phyloP scores from a whole-genome alignment of 2,329 filamentous ascomycete species.

The Botrytis pseudocinerea region DNA sequence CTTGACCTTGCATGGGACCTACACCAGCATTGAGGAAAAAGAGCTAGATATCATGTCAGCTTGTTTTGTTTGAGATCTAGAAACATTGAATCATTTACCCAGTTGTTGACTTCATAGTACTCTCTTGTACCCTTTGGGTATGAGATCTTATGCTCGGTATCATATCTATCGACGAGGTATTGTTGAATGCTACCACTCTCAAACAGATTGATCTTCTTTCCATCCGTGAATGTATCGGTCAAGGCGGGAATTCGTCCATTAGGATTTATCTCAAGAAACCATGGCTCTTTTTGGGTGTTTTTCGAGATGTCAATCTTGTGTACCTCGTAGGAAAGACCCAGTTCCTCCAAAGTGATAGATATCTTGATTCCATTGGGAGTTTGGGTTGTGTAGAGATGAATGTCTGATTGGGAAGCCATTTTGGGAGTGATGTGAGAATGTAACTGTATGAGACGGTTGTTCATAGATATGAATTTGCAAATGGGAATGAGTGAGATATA shows the following conservation, averaged over 20 bases:
- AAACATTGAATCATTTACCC: constrained; percentile 50
- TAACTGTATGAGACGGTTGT: constrained; percentile 29
- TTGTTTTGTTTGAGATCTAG: not conserved
- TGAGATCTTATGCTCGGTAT: constrained; percentile 77
- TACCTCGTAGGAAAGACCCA: constrained; percentile 78
- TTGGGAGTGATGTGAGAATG: constrained; percentile 37
- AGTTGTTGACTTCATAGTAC: constrained; percentile 77
- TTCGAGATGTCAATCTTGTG: constrained; percentile 70
- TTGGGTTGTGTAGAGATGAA: constrained; percentile 57
- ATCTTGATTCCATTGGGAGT: constrained; percentile 92
- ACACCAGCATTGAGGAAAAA: constrained; percentile 79
- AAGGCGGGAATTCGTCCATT: constrained; percentile 89
- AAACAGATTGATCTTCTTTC: constrained; percentile 72
- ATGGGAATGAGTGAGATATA: not conserved
- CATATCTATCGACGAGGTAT: constrained; percentile 81
- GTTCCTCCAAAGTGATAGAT: constrained; percentile 82
- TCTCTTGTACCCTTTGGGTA: constrained; percentile 73
- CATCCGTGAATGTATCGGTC: constrained; percentile 75
- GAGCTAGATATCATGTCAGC: constrained; percentile 40
- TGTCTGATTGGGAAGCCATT: constrained; percentile 45
- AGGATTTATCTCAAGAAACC: constrained; percentile 90
- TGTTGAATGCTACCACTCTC: constrained; percentile 83
- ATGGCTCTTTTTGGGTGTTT: constrained; percentile 79
- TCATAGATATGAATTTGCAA: constrained; percentile 26
- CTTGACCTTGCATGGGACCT: constrained; percentile 80